Conservation (phyloP, 306 rosid genomes). For the Canavalia ensiformis region DNA sequence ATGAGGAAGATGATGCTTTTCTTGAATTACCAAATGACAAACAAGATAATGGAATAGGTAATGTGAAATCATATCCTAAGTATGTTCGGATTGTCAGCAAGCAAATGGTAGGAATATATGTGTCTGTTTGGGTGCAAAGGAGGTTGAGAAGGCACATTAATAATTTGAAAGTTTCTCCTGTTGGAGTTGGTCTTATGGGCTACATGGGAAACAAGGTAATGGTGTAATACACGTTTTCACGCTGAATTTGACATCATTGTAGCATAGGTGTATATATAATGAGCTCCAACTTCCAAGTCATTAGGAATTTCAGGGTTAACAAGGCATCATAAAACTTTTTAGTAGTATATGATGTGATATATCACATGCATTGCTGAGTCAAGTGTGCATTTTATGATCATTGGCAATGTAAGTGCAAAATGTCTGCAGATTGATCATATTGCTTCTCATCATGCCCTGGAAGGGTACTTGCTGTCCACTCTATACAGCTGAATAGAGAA, state of each 20-base stretch:
- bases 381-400: conserved; percentile 6
- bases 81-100: conserved; percentile 87
- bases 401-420: neutral
- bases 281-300: neutral
- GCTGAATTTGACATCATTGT: conserved; percentile 4
- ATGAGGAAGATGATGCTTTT: conserved; percentile 70
- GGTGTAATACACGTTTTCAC: neutral
- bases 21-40: conserved; percentile 54
- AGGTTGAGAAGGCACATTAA: conserved; percentile 83
- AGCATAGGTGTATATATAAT: neutral
- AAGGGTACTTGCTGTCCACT: neutral
- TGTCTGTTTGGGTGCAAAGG: conserved; percentile 92
- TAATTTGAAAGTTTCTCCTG: conserved; percentile 87
- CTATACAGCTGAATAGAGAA: neutral
- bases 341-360: neutral
- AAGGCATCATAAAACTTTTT: neutral
- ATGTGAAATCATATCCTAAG: conserved; percentile 50
- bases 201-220: conserved; percentile 98
- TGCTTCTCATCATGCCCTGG: conserved; percentile 31
- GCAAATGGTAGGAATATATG: conserved; percentile 97
- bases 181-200: conserved; percentile 98
- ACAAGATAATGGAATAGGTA: conserved; percentile 34
- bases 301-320: conserved; percentile 11
- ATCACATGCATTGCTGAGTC: conserved; percentile 9
- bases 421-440: conserved; percentile 27